phyloP scores from a whole-genome alignment of 2,329 filamentous ascomycete genomes.

The Westerdykella aurantiaca region DNA sequence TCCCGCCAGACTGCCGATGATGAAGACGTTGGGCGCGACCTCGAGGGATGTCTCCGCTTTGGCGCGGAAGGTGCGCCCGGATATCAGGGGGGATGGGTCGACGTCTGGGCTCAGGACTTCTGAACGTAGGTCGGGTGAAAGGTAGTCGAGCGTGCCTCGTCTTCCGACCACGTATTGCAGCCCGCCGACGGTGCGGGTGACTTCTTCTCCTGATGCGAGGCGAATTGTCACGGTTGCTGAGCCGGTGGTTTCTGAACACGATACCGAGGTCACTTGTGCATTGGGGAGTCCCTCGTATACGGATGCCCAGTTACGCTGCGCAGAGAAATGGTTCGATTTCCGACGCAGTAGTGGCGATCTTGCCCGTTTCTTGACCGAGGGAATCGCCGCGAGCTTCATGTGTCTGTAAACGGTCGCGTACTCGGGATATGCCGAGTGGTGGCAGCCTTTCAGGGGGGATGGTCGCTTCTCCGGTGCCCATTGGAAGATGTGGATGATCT shows the following conservation, averaged over 20 bases:
- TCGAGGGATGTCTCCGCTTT: constrained; percentile 50
- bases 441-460: constrained; percentile 54
- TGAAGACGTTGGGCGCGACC: constrained; percentile 49
- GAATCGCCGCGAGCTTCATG: constrained; percentile 50
- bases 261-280: constrained; percentile 43
- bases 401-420: constrained; percentile 56
- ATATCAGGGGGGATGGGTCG: constrained; percentile 38
- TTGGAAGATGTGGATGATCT: constrained; percentile 55
- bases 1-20: constrained; percentile 55
- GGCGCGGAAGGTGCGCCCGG: constrained; percentile 49
- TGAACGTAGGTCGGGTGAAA: constrained; percentile 42
- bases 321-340: constrained; percentile 44
- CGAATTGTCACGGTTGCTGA: constrained; percentile 40
- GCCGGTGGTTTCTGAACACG: constrained; percentile 4
- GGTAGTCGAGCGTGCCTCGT: constrained; percentile 50
- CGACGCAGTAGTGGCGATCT: constrained; percentile 23
- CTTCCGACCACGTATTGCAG: constrained; percentile 54
- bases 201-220: constrained; percentile 37
- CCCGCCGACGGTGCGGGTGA: constrained; percentile 45
- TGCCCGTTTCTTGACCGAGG: constrained; percentile 12
- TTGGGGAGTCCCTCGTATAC: constrained; percentile 54
- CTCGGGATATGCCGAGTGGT: constrained; percentile 57
- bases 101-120: constrained; percentile 41
- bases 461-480: constrained; percentile 53
- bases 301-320: constrained; percentile 45